Evolutionary conservation across 2,329 filamentous ascomycete genomes (phyloP).

Genomic region (Epicoccum nigrum): DNA sequence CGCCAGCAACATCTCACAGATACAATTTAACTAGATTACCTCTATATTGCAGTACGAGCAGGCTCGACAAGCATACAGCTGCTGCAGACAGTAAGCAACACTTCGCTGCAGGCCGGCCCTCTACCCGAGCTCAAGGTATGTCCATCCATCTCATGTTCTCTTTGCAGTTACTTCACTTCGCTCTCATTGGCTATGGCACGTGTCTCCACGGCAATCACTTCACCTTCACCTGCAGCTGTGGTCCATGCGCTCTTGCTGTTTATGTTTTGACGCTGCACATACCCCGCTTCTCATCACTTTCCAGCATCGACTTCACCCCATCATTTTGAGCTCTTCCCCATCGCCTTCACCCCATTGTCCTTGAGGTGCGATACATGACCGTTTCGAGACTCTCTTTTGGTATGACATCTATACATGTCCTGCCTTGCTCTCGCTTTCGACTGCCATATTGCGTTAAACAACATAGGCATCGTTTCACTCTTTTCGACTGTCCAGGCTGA

Average conservation of each 20-base stretch:
- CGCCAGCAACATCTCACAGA: background rate
- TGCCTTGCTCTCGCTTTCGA: background rate
- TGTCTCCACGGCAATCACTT: conserved; percentile 8
- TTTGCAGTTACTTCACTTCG: background rate
- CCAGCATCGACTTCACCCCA: conserved; percentile 5
- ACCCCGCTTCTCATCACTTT: background rate
- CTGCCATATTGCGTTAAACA: too few species aligned
- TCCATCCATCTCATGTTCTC: background rate
- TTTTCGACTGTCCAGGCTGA: conserved; percentile 24
- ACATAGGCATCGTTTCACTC: conserved; percentile 12
- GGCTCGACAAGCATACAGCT: conserved; percentile 17
- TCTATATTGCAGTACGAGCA: conserved; percentile 12
- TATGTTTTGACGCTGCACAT: conserved; percentile 8
- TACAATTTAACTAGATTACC: background rate
- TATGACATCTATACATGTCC: conserved; percentile 1
- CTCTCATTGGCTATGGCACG: background rate
- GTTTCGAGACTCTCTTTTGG: conserved; percentile 2
- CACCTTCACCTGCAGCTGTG: conserved; percentile 19
- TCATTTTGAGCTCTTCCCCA: background rate
- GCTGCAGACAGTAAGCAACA: conserved; percentile 26
- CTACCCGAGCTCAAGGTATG: conserved; percentile 3
- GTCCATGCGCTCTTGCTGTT: conserved; percentile 11
- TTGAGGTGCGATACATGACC: too few species aligned
- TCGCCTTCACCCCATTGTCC: too few species aligned
- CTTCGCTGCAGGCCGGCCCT: conserved; percentile 23